Conservation (phyloP, 352 stramenopile genomes). For the Globisporangium alternatum region DNA sequence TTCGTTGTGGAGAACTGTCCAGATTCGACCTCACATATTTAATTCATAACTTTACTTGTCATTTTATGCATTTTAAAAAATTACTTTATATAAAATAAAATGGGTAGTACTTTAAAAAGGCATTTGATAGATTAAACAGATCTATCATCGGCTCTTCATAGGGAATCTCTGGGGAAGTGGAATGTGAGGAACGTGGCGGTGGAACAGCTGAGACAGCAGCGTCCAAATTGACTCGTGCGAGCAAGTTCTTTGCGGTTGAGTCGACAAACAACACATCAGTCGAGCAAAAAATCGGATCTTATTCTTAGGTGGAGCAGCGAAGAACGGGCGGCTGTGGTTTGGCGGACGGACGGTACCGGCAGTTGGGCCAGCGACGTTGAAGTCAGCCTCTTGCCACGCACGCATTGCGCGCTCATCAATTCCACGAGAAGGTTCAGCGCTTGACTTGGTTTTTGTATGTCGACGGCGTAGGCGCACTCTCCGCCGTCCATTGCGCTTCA, state of each 20-base stretch:
- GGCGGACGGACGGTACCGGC: background rate
- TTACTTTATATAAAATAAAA: background rate
- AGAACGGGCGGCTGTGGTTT: background rate
- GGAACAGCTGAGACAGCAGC: conserved; percentile 8
- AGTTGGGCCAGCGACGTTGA: background rate
- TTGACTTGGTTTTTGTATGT: background rate
- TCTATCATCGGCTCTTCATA: background rate
- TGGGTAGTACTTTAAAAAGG: background rate
- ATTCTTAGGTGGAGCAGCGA: background rate
- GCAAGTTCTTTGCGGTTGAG: background rate
- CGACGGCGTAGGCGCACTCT: background rate
- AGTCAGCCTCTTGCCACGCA: background rate
- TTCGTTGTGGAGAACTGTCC: background rate
- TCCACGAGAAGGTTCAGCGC: background rate
- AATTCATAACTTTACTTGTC: background rate
- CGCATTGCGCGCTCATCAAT: background rate
- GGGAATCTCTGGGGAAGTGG: conserved; percentile 1
- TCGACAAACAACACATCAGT: background rate
- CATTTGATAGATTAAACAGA: background rate
- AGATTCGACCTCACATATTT: background rate
- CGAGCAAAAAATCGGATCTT: background rate
- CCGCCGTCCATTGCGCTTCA: conserved; percentile 8
- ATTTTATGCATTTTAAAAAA: no score
- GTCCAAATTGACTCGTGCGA: background rate
- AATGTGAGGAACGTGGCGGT: conserved; percentile 2